These are phyloP conservation scores for Russula vinacea DNA, from an alignment of 768 basidiomycete species.

Conservation along the genomic window DNA sequence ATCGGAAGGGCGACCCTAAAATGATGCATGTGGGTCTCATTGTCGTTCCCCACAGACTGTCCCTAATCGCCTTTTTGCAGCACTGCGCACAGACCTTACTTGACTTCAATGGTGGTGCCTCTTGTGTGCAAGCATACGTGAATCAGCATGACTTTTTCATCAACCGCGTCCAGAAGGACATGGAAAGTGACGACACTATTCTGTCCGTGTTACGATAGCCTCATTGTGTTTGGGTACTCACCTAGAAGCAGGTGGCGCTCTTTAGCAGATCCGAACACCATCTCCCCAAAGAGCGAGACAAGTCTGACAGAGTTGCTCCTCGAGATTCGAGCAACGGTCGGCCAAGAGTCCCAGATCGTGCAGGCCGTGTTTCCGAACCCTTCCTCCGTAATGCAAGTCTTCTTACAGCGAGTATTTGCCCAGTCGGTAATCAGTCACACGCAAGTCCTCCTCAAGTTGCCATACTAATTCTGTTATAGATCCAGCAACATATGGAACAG, in stretches of 20 bases:
- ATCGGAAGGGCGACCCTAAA: conserved; percentile 95
- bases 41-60: not conserved
- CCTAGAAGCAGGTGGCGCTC: conserved; percentile 63
- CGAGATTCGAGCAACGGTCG: conserved; percentile 88
- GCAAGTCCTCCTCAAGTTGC: not conserved
- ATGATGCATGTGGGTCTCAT: conserved; percentile 86
- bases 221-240: not conserved
- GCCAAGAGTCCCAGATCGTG: conserved; percentile 95
- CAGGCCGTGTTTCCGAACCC: conserved; percentile 99
- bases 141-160: conserved; percentile 99
- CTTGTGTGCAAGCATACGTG: conserved; percentile 97
- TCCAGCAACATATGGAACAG: conserved; percentile 94
- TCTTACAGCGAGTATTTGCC: conserved; percentile 94
- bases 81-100: conserved; percentile 95
- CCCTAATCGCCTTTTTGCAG: conserved; percentile 42
- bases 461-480: conserved; percentile 46
- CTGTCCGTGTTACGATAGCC: conserved; percentile 40
- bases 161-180: conserved; percentile 73
- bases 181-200: conserved; percentile 51
- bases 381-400: conserved; percentile 95
- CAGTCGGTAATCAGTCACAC: conserved; percentile 75
- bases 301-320: conserved; percentile 76
- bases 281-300: conserved; percentile 72
- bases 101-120: conserved; percentile 96
- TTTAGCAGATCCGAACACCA: conserved; percentile 75